Evolutionary conservation across 192 early-diverging fungal genomes (phyloP), one percentile per base, ranked within the genome.

Genomic region (Diversispora epigaea): DNA sequence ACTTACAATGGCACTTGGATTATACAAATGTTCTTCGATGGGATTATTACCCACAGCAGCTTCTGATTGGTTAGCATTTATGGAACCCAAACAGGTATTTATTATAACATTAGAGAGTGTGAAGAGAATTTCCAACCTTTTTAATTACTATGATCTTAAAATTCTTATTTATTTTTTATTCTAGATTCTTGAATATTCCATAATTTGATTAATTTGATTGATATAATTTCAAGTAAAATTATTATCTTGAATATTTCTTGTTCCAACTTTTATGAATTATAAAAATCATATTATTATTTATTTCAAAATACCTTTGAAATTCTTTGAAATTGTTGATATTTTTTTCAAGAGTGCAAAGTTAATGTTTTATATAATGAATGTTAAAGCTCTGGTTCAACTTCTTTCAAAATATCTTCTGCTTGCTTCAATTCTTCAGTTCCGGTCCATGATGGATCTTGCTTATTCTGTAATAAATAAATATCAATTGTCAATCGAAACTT

Each of bases 31-130:
- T 77, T 87, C 89, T 41, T 85, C 91, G 57, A 98, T 99, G 96
- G 98, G 98, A 17, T 78, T 99, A 50, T 81, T 99, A 75, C 98
- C 98, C 0, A 98, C 96, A 0, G 87, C 94, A 0, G 83, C 90
- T 12, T 94, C 92, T 0, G 97, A 99, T 83, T 99, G 97, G 97
- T 83, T 99, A 44, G 92, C 94, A 0, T 99, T 99, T 80, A 76
- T 96, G 64, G 89, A 89, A 41, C 86, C 87, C 15, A 93, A 91
- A 77, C 71, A 62, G 39, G 80, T 85, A 39, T 8, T 1, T 81
- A 85, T 67, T 73, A n/a, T n/a, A n/a, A n/a, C n/a, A n/a, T n/a
- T n/a, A n/a, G n/a, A n/a, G n/a, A n/a, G n/a, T n/a, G n/a, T n/a
- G n/a, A n/a, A n/a, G n/a, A n/a, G n/a, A 79, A 21, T 83, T 17